Evolutionary conservation across 768 basidiomycete species (phyloP).

Genomic region (Amanita brunnescens): DNA sequence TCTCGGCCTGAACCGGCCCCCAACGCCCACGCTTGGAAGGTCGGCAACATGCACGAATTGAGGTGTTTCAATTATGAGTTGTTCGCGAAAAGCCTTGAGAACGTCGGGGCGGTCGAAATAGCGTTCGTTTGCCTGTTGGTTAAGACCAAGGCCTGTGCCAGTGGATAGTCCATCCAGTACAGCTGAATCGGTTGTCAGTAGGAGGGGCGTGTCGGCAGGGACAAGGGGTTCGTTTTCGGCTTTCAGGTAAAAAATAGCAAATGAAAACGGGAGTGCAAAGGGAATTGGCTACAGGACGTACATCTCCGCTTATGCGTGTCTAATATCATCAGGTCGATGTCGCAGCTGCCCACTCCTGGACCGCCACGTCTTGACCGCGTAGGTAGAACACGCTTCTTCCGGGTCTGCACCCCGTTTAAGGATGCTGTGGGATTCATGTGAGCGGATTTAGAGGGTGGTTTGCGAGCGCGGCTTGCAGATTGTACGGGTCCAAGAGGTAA

Average conservation of each 20-base stretch:
- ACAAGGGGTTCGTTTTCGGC: slow-evolving; percentile 69
- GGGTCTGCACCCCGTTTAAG: slow-evolving; percentile 27
- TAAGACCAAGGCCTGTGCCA: slow-evolving; percentile 35
- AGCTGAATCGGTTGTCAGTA: slow-evolving; percentile 65
- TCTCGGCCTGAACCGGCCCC: slow-evolving; percentile 64
- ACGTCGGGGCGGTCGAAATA: slow-evolving; percentile 78
- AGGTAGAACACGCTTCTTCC: slow-evolving; percentile 74
- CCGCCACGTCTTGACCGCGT: slow-evolving; percentile 75
- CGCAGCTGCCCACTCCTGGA: slow-evolving; percentile 67
- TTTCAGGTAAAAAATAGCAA: slow-evolving; percentile 18
- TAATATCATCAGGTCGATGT: slow-evolving; percentile 76
- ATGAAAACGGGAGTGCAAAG: neutral
- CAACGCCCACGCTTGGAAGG: slow-evolving; percentile 51
- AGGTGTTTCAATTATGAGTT: slow-evolving; percentile 71
- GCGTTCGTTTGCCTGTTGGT: slow-evolving; percentile 53
- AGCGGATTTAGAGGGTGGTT: neutral
- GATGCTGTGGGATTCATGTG: slow-evolving; percentile 32
- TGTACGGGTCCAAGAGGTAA: no score
- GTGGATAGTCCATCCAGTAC: slow-evolving; percentile 36
- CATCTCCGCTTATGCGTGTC: slow-evolving; percentile 73
- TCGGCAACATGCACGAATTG: slow-evolving; percentile 45
- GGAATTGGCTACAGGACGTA: slow-evolving; percentile 28
- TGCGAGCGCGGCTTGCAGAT: no score
- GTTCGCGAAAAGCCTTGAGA: slow-evolving; percentile 58
- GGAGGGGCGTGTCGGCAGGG: slow-evolving; percentile 53